Conservation (phyloP, 139 green algal species). For the Yamagishiella unicocca region DNA sequence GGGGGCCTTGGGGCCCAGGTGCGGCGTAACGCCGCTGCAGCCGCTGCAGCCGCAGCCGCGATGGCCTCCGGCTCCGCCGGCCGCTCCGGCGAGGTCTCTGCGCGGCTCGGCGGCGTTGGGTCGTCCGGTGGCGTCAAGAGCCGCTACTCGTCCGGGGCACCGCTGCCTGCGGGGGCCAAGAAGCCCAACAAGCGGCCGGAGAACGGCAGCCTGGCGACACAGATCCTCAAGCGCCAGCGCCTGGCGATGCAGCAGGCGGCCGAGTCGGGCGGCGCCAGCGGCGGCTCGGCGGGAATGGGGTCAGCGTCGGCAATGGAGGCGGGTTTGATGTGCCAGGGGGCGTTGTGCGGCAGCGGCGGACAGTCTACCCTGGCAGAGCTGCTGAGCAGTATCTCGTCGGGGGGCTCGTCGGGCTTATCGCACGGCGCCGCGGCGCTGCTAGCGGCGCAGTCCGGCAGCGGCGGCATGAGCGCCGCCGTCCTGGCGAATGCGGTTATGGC, state of each 20-base stretch:
- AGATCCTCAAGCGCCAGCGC: constrained; percentile 19
- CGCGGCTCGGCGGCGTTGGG: not conserved
- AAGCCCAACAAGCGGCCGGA: constrained; percentile 32
- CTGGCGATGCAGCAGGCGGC: constrained; percentile 6
- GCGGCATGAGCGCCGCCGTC: not conserved
- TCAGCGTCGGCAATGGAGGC: not conserved
- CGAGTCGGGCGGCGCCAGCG: not conserved
- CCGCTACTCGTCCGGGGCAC: not conserved
- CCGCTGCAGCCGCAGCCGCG: not conserved
- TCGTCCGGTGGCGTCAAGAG: not conserved
- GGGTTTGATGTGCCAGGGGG: too few species aligned
- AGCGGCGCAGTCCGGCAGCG: not conserved
- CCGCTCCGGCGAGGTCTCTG: not conserved
- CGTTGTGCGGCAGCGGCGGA: too few species aligned
- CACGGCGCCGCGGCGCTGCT: constrained; percentile 15
- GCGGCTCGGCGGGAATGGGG: not conserved
- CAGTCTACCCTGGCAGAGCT: too few species aligned
- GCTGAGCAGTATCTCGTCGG: too few species aligned
- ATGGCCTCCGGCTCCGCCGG: not conserved
- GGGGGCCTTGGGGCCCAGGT: not conserved
- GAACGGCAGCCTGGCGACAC: constrained; percentile 24
- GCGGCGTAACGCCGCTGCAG: not conserved
- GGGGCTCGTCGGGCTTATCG: too few species aligned
- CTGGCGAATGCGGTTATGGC: constrained; percentile 2
- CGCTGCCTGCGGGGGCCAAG: not conserved